Conservation (phyloP, 78 protist species). For the Planoprotostelium fungivorum region DNA sequence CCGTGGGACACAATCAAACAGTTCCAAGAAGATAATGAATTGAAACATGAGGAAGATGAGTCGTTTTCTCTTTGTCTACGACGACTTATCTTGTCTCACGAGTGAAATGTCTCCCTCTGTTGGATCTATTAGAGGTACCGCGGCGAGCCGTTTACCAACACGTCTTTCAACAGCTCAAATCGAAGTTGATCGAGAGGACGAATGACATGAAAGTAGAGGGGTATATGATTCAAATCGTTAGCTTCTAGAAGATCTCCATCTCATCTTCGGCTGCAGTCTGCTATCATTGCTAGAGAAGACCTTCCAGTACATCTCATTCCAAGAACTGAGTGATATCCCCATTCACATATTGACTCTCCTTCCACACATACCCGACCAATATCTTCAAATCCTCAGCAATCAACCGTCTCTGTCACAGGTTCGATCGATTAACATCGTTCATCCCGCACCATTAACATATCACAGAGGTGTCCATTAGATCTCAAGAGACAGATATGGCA, state of each 20-base stretch:
- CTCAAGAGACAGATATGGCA: neutral
- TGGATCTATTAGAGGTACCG: neutral
- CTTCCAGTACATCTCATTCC: neutral
- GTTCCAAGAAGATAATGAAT: neutral
- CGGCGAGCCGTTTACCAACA: neutral
- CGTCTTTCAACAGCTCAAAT: neutral
- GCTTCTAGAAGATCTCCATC: neutral
- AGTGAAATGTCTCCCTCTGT: neutral
- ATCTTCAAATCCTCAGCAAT: neutral
- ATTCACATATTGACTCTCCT: neutral
- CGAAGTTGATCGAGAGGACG: neutral
- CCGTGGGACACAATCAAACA: neutral
- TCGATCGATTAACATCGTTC: neutral
- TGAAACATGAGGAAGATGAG: neutral
- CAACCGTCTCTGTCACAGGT: neutral
- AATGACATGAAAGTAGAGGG: neutral
- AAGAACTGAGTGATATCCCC: neutral
- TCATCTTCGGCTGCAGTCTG: neutral
- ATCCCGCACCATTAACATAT: neutral
- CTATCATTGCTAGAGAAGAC: neutral
- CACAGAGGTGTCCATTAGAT: neutral
- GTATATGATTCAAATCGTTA: no score
- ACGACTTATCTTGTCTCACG: neutral
- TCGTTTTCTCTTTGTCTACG: neutral
- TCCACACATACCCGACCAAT: neutral